phyloP scores from a whole-genome alignment of 768 basidiomycete species.

The Daedaleopsis sinensis region DNA sequence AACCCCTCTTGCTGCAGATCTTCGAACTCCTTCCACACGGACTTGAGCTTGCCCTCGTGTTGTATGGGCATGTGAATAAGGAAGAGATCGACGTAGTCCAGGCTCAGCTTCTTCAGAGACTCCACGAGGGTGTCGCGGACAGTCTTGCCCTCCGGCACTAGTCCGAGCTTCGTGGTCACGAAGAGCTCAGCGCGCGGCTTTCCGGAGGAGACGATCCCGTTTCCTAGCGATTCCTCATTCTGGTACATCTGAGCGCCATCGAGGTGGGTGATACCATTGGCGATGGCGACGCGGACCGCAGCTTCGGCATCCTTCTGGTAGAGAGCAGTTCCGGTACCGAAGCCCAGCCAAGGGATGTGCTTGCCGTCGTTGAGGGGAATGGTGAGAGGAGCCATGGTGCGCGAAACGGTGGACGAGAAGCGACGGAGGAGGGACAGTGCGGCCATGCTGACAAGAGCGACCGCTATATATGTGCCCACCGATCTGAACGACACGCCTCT shows the following conservation, averaged over 20 bases:
- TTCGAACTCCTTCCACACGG: constrained; percentile 49
- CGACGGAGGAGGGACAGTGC: constrained; percentile 12
- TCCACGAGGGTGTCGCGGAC: constrained; percentile 41
- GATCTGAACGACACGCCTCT: constrained; percentile 11
- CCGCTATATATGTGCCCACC: constrained; percentile 20
- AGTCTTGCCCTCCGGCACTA: constrained; percentile 33
- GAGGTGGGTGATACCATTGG: constrained; percentile 40
- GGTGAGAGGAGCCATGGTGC: constrained; percentile 29
- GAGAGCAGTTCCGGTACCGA: constrained; percentile 42
- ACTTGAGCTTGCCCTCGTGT: constrained; percentile 30
- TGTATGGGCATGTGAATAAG: constrained; percentile 44
- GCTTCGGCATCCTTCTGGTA: constrained; percentile 33
- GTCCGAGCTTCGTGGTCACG: constrained; percentile 46
- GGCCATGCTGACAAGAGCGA: constrained; percentile 16
- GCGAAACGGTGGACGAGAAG: not conserved
- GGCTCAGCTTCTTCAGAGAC: constrained; percentile 43
- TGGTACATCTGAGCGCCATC: constrained; percentile 43
- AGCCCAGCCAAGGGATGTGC: constrained; percentile 40
- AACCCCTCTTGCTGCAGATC: constrained; percentile 44
- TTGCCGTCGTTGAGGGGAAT: constrained; percentile 41
- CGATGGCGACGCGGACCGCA: constrained; percentile 34
- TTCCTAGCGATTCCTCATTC: constrained; percentile 43
- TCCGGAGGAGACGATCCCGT: constrained; percentile 36
- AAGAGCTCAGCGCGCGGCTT: constrained; percentile 42
- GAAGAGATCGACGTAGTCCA: constrained; percentile 47